These are phyloP conservation scores for Auricularia heimuer DNA, from an alignment of 768 basidiomycete genomes.

Conservation along the genomic window DNA sequence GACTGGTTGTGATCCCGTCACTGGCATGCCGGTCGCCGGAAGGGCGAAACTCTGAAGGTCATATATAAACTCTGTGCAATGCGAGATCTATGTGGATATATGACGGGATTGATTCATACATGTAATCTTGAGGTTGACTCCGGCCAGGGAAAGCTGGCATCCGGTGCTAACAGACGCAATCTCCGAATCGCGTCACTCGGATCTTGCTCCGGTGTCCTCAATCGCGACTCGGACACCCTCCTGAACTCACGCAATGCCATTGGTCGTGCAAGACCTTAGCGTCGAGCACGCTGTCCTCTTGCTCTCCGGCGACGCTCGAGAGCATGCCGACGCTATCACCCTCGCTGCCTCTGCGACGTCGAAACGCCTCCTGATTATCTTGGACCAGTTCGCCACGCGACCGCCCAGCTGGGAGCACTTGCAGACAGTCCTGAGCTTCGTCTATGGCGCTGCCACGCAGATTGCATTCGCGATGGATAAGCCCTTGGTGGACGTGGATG, in stretches of 20 bases:
- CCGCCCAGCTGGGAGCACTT: slow-evolving; percentile 52
- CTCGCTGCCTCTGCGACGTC: slow-evolving; percentile 37
- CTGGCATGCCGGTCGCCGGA: neutral
- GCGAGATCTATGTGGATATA: neutral
- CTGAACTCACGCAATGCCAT: neutral
- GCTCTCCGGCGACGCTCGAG: neutral
- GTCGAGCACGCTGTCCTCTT: neutral
- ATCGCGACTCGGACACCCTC: too few species aligned
- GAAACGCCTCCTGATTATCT: slow-evolving; percentile 47
- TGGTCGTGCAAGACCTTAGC: neutral
- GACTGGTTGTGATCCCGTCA: neutral
- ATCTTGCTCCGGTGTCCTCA: too few species aligned
- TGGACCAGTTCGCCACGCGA: slow-evolving; percentile 35
- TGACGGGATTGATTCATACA: too few species aligned
- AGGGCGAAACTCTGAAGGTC: neutral
- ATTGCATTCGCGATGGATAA: slow-evolving; percentile 58
- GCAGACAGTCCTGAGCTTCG: slow-evolving; percentile 68
- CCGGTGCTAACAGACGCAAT: too few species aligned
- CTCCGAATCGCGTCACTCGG: too few species aligned
- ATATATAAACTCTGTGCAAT: neutral
- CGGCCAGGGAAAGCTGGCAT: too few species aligned
- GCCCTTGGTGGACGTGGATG: slow-evolving; percentile 67
- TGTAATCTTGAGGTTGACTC: too few species aligned
- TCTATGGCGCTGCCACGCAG: slow-evolving; percentile 79
- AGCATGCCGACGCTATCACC: neutral